phyloP scores from a whole-genome alignment of 345 rosid genomes.

The Pseudoturritis turrita region DNA sequence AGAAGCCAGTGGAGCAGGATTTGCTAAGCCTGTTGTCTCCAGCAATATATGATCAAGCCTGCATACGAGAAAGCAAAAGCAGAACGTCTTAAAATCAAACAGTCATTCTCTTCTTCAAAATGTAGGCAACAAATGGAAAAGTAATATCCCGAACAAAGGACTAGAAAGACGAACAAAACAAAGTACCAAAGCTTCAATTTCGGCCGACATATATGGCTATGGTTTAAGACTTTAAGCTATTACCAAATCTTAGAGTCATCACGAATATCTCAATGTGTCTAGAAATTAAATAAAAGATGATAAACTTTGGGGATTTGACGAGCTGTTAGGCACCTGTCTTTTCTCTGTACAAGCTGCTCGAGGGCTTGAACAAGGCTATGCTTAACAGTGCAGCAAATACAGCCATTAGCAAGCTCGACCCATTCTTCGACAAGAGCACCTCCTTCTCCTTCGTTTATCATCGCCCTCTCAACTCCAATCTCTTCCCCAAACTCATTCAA shows the following conservation, averaged over 20 bases:
- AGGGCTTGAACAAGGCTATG: conserved; percentile 91
- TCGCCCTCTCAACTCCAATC: conserved; percentile 94
- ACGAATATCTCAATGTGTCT: not conserved
- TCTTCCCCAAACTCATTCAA: conserved; percentile 97
- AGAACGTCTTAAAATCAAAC: too few species aligned
- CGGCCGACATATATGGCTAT: not conserved
- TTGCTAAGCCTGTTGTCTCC: conserved; percentile 98
- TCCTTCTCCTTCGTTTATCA: conserved; percentile 91
- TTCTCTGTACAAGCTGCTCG: conserved; percentile 86
- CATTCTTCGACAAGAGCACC: conserved; percentile 90
- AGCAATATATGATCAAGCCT: conserved; percentile 92
- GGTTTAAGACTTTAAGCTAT: not conserved
- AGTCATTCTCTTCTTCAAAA: too few species aligned
- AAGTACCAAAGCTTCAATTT: too few species aligned
- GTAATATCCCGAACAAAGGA: too few species aligned
- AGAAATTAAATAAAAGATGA: not conserved
- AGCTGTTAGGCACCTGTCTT: conserved; percentile 47
- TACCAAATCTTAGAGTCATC: not conserved
- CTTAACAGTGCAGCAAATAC: conserved; percentile 91
- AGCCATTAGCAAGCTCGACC: conserved; percentile 93
- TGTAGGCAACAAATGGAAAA: too few species aligned
- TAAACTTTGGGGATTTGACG: not conserved
- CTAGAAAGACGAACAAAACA: too few species aligned
- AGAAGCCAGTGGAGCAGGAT: conserved; percentile 93
- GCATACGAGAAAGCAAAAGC: conserved; percentile 8